Conservation (phyloP, 2,329 filamentous ascomycete species). For the Exophiala phaeomuriformis region DNA sequence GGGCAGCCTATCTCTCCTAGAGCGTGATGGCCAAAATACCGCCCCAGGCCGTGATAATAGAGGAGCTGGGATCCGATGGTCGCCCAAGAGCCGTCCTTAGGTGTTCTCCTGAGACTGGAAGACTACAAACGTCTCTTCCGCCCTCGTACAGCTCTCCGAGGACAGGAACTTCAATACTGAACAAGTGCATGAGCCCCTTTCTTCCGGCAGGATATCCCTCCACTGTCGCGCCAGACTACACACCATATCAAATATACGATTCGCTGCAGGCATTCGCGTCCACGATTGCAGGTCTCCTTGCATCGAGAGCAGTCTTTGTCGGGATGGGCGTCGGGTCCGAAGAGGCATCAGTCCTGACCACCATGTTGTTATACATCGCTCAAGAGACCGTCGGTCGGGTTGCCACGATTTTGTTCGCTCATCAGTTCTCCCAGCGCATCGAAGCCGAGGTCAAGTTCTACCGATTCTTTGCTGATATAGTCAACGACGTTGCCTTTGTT, state of each 20-base stretch:
- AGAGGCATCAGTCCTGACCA: slow-evolving; percentile 49
- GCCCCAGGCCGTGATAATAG: slow-evolving; percentile 2
- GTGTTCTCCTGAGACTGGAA: background rate
- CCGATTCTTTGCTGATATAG: slow-evolving; percentile 75
- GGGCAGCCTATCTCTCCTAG: background rate
- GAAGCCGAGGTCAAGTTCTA: slow-evolving; percentile 89
- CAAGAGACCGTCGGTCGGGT: slow-evolving; percentile 75
- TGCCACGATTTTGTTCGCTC: slow-evolving; percentile 79
- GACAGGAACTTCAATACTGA: slow-evolving; percentile 6
- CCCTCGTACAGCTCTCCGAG: background rate
- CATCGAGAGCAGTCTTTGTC: slow-evolving; percentile 75
- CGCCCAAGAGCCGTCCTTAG: slow-evolving; percentile 4
- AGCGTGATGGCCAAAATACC: background rate
- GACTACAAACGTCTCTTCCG: background rate
- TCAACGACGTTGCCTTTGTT: slow-evolving; percentile 80
- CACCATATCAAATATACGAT: slow-evolving; percentile 42
- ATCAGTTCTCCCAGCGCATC: slow-evolving; percentile 70
- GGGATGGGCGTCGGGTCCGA: slow-evolving; percentile 71
- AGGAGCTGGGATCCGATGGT: slow-evolving; percentile 13
- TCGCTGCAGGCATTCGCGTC: slow-evolving; percentile 79
- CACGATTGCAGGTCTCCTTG: slow-evolving; percentile 70
- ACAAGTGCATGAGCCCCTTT: slow-evolving; percentile 59
- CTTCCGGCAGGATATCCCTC: slow-evolving; percentile 82
- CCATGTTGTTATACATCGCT: slow-evolving; percentile 71
- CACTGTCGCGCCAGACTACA: slow-evolving; percentile 76